phyloP scores from a whole-genome alignment of 2,329 filamentous ascomycete species.

The Botryotinia narcissicola region DNA sequence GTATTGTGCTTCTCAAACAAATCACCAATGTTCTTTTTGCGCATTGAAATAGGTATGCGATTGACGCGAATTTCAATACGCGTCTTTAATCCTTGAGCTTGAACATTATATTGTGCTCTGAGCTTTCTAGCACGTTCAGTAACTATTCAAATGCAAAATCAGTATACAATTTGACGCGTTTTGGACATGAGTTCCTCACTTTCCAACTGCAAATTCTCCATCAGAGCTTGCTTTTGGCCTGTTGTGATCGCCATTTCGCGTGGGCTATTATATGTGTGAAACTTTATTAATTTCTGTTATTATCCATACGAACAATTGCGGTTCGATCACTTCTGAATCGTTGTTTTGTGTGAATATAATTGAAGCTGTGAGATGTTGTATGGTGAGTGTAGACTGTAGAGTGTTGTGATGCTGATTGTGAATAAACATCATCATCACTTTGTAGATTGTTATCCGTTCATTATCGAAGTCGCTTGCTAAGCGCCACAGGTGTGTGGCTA shows the following conservation, averaged over 20 bases:
- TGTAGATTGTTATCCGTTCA: constrained; percentile 1
- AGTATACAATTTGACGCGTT: constrained; percentile 23
- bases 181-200: constrained; percentile 52
- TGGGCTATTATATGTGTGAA: constrained; percentile 34
- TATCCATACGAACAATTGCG: constrained; percentile 40
- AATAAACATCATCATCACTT: background rate
- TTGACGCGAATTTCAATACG: constrained; percentile 93
- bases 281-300: constrained; percentile 39
- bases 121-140: constrained; percentile 84
- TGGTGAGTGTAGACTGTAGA: background rate
- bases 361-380: background rate
- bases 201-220: constrained; percentile 88
- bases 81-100: constrained; percentile 79
- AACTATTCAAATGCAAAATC: constrained; percentile 51
- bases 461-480: constrained; percentile 1
- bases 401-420: background rate
- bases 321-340: background rate
- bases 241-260: constrained; percentile 61
- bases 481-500: constrained; percentile 9
- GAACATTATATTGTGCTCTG: constrained; percentile 82
- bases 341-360: background rate
- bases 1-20: constrained; percentile 45
- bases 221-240: constrained; percentile 78
- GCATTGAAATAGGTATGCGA: constrained; percentile 76
- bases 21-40: constrained; percentile 79